Conservation (phyloP, 2,329 filamentous ascomycete genomes). For the Aspergillus sp. region DNA sequence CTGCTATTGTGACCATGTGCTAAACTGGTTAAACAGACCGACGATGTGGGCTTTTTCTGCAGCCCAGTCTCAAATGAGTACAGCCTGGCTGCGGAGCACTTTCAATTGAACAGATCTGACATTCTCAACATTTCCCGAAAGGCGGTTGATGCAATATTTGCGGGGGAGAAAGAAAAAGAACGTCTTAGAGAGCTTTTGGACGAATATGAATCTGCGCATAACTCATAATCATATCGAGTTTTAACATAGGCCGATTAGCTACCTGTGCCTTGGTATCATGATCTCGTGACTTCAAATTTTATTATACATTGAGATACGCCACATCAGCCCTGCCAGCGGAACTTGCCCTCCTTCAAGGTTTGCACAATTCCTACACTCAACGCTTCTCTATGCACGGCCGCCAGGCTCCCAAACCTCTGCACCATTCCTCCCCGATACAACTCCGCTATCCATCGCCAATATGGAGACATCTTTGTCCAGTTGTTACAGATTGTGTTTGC, state of each 20-base stretch:
- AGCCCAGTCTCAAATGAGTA: conserved; percentile 78
- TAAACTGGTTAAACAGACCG: conserved; percentile 58
- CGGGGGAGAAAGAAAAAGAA: conserved; percentile 58
- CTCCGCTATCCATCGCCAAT: conserved; percentile 46
- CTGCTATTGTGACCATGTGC: not conserved
- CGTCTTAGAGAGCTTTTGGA: conserved; percentile 24
- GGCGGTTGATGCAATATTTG: conserved; percentile 67
- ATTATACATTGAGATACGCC: not conserved
- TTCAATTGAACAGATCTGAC: conserved; percentile 53
- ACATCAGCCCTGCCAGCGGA: conserved; percentile 42
- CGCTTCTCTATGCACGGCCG: conserved; percentile 41
- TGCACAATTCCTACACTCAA: conserved; percentile 46
- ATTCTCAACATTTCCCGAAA: conserved; percentile 59
- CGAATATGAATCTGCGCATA: conserved; percentile 20
- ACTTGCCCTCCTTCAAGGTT: conserved; percentile 41
- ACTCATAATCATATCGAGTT: not conserved
- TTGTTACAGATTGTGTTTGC: conserved; percentile 21
- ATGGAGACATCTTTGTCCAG: conserved; percentile 40
- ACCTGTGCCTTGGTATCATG: not conserved
- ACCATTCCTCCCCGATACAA: conserved; percentile 44
- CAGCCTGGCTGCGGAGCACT: conserved; percentile 68
- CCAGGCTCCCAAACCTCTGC: conserved; percentile 39
- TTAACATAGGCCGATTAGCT: not conserved
- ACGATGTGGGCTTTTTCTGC: conserved; percentile 80
- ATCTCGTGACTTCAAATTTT: not conserved